Conservation (phyloP, 2,329 filamentous ascomycete species). For the Dactylellina leptospora region DNA sequence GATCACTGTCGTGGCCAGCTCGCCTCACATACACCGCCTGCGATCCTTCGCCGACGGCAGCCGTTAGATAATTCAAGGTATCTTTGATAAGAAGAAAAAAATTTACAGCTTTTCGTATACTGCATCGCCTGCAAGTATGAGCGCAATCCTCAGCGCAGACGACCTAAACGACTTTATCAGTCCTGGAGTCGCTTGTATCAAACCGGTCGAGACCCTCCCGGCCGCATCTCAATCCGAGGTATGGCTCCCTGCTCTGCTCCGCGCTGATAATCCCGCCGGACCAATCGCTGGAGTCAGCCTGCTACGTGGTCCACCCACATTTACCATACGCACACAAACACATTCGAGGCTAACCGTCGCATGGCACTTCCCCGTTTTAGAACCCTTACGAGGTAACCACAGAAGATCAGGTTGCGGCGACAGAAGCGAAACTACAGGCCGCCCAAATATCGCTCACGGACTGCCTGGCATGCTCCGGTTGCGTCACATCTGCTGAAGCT, state of each 20-base stretch:
- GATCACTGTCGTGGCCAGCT: constrained; percentile 50
- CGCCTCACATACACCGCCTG: constrained; percentile 10
- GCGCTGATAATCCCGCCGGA: not conserved
- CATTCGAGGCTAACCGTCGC: constrained; percentile 29
- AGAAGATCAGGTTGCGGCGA: constrained; percentile 75
- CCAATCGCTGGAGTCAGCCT: constrained; percentile 23
- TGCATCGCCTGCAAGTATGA: constrained; percentile 71
- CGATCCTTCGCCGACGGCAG: not conserved
- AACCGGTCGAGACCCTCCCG: constrained; percentile 92
- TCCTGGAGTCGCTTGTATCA: constrained; percentile 96
- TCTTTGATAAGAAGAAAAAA: no score
- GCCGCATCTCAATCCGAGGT: constrained; percentile 62
- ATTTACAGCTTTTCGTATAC: no score
- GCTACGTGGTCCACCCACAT: constrained; percentile 41
- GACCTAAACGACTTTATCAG: constrained; percentile 99
- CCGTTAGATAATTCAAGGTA: no score
- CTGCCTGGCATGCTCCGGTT: constrained; percentile 95
- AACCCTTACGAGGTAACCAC: constrained; percentile 86
- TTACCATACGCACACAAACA: constrained; percentile 37
- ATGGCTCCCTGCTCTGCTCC: constrained; percentile 59
- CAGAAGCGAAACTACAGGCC: constrained; percentile 68
- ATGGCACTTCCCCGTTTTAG: constrained; percentile 58
- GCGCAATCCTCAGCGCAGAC: constrained; percentile 94
- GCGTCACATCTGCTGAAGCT: constrained; percentile 95
- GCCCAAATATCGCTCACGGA: constrained; percentile 96